Conservation (phyloP, 129 eudicot genomes). For the Flaveria bidentis region DNA sequence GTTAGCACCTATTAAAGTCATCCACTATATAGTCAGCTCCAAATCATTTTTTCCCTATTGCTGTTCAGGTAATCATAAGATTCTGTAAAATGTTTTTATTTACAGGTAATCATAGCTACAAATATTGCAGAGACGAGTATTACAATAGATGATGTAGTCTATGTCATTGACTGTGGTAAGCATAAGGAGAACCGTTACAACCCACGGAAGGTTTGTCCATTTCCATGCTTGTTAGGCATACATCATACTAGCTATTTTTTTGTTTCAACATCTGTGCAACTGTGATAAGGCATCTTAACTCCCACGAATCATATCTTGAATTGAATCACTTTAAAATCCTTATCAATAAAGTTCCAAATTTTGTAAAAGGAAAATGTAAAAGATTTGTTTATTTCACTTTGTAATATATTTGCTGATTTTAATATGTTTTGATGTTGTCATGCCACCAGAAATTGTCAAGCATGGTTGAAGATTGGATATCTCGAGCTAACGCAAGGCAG, state of each 20-base stretch:
- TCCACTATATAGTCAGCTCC: not conserved
- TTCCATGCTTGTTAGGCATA: conserved; percentile 21
- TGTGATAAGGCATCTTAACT: conserved; percentile 4
- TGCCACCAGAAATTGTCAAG: conserved; percentile 76
- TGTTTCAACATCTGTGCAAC: not conserved
- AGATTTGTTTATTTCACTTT: not conserved
- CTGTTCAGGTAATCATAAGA: conserved; percentile 6
- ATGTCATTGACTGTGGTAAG: conserved; percentile 91
- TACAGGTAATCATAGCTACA: conserved; percentile 90
- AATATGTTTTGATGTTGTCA: not conserved
- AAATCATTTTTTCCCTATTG: not conserved
- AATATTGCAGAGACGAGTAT: conserved; percentile 99
- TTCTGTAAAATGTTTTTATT: conserved; percentile 20
- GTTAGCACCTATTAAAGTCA: not conserved
- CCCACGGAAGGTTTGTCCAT: conserved; percentile 73
- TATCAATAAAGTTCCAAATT: conserved; percentile 14
- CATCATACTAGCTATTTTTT: conserved; percentile 1
- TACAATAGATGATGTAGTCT: conserved; percentile 96
- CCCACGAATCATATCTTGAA: not conserved
- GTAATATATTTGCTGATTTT: conserved; percentile 1
- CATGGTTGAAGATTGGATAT: conserved; percentile 99
- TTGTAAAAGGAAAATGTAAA: not conserved
- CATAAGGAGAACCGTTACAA: conserved; percentile 98
- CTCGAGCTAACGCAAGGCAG: conserved; percentile 97
- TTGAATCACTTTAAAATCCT: conserved; percentile 1